Conservation (phyloP, 1,284 basidiomycete genomes). For the Anthracocystis panici-leucophaei region DNA sequence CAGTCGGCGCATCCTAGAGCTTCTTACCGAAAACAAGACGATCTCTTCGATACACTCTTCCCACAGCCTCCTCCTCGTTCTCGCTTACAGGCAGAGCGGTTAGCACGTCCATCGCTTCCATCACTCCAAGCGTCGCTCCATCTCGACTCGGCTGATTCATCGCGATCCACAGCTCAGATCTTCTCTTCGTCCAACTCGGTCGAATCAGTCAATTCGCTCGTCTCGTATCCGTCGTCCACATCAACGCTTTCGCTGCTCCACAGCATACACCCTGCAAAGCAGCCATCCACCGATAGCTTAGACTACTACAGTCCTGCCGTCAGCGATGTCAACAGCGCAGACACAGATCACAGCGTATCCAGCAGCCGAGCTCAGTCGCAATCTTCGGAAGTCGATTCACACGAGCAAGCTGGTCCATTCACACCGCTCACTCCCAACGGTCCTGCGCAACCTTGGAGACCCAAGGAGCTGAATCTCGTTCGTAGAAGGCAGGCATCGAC, state of each 20-base stretch:
- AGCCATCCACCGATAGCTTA: slow-evolving; percentile 36
- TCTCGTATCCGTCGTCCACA: slow-evolving; percentile 41
- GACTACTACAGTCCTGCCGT: slow-evolving; percentile 46
- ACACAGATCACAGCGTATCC: slow-evolving; percentile 44
- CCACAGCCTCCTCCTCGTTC: slow-evolving; percentile 45
- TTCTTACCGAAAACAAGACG: slow-evolving; percentile 16
- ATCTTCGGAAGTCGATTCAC: slow-evolving; percentile 38
- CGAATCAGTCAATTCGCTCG: slow-evolving; percentile 38
- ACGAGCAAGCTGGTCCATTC: slow-evolving; percentile 25
- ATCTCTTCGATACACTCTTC: slow-evolving; percentile 43
- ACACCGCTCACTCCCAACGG: slow-evolving; percentile 47
- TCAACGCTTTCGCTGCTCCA: slow-evolving; percentile 42
- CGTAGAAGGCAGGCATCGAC: slow-evolving; percentile 26
- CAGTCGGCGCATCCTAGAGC: slow-evolving; percentile 9
- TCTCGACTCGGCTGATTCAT: slow-evolving; percentile 36
- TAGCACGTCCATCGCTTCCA: slow-evolving; percentile 40
- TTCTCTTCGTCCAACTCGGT: slow-evolving; percentile 35
- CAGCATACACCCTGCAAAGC: slow-evolving; percentile 30
- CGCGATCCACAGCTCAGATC: slow-evolving; percentile 22
- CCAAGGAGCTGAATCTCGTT: slow-evolving; percentile 51
- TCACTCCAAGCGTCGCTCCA: slow-evolving; percentile 26
- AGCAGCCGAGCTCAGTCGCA: slow-evolving; percentile 40
- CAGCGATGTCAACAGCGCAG: slow-evolving; percentile 50
- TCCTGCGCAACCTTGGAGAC: slow-evolving; percentile 38
- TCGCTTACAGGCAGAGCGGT: slow-evolving; percentile 30